Evolutionary conservation across 352 stramenopile species (phyloP), one percentile per base, ranked within the genome.

Genomic region (Phytophthora tentaculata): DNA sequence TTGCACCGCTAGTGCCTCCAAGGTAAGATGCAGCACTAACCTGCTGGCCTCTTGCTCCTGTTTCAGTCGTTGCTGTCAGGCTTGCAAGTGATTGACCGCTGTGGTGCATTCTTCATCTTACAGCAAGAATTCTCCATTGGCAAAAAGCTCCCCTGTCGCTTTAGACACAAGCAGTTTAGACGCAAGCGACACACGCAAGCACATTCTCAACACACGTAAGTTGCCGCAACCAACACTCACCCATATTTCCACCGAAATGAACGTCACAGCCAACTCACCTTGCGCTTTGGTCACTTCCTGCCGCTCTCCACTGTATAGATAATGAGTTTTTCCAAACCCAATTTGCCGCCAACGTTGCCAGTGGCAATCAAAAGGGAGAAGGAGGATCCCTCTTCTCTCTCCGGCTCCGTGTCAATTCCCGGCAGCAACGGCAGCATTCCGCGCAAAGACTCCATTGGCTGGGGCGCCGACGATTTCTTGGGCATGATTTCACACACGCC

Each of bases 401-500:
- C 73, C 2, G 51, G 37, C 12, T 80, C 73, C 4, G 76, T 86
- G 51, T 74, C 63, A 32, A 75, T 78, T 49, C 56, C 74, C 24
- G 52, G 72, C 57, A 71, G 62, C 48, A 77, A 58, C 19, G 53
- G 62, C 55, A 80, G 70, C 32, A 73, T 84, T 32, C 75, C 77
- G 47, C 85, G 85, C 56, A 95, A 94, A 71, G 88, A 95, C 72
- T 91, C 80, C 24, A 88, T 95, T 59, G 86, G 86, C 58, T 94
- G 86, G 86, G 84, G 83, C 48, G 83, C 86, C 10, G 88, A 95
- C 68, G 88, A 95, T 73, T 92, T 95, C 37, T 64, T 95, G 35
- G 84, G 86, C 55, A 95, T 95, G 86, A 95, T 95, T 64, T 89
- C 81, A 17, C 91, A 97, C 76, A 97, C 91, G 8, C 91, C 91